Conservation (phyloP, 2,329 filamentous ascomycete species). For the Lachnellula suecica region DNA sequence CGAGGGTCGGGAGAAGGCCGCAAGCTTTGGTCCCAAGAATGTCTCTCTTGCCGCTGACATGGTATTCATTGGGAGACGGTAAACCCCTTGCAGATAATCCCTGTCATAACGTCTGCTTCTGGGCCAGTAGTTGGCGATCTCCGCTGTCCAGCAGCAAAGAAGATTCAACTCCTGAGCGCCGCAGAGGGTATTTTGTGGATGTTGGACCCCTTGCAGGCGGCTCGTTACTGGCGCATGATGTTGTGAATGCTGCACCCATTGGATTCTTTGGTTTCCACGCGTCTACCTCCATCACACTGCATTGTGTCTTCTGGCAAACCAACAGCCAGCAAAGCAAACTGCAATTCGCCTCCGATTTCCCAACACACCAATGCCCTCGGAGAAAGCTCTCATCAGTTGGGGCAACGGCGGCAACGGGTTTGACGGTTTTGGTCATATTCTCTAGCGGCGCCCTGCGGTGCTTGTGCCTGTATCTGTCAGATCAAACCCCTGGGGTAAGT, state of each 20-base stretch:
- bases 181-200: neutral
- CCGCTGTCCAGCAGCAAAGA: neutral
- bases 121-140: neutral
- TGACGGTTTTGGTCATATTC: neutral
- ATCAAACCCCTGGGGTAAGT: neutral
- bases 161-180: neutral
- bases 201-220: neutral
- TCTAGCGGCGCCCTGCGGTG: neutral
- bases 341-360: neutral
- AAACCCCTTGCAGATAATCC: neutral
- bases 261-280: neutral
- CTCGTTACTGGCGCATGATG: neutral
- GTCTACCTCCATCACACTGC: conserved; percentile 2
- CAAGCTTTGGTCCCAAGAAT: neutral
- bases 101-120: neutral
- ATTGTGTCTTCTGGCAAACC: neutral
- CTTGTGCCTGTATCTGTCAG: neutral
- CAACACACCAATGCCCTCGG: neutral
- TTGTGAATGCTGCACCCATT: neutral
- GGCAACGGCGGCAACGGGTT: neutral
- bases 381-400: neutral
- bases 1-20: neutral
- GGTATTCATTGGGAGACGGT: neutral
- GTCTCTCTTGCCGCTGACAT: neutral
- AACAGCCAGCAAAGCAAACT: neutral